Conservation (phyloP, 305 asterid genomes). For the Plantago coronopus region DNA sequence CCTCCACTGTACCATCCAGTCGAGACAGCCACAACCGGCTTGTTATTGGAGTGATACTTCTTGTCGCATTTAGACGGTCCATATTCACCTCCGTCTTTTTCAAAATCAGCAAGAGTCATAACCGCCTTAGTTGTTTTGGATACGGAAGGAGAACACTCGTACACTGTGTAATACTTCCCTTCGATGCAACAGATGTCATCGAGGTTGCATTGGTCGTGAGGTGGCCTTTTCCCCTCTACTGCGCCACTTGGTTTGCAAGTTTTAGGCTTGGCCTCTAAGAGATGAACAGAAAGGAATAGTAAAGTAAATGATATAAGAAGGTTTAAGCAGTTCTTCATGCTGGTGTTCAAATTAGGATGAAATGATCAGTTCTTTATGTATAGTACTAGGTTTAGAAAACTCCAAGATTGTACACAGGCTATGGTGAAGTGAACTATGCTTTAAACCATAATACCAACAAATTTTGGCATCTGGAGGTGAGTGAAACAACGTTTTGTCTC, state of each 20-base stretch:
- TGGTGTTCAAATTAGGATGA: neutral
- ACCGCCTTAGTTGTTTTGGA: constrained; percentile 27
- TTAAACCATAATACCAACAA: neutral
- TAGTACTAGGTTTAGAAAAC: neutral
- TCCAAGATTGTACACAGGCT: neutral
- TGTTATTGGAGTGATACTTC: constrained; percentile 34
- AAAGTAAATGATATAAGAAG: neutral
- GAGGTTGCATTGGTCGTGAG: constrained; percentile 24
- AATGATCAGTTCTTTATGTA: neutral
- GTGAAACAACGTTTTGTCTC: too few species aligned
- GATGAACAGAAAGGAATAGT: neutral
- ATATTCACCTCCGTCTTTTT: constrained; percentile 39
- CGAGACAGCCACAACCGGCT: constrained; percentile 37
- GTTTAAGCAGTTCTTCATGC: constrained; percentile 5
- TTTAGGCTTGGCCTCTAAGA: constrained; percentile 4
- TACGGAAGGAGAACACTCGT: constrained; percentile 30
- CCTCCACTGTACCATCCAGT: constrained; percentile 45
- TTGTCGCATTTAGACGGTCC: constrained; percentile 38
- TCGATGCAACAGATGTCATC: constrained; percentile 21
- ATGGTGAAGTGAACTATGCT: neutral
- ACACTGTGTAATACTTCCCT: constrained; percentile 25
- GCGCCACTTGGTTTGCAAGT: constrained; percentile 7
- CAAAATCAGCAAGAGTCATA: constrained; percentile 33
- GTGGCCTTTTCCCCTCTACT: constrained; percentile 6
- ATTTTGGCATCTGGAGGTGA: neutral